These are phyloP conservation scores for Microbotryum lychnidis-dioicae DNA, from an alignment of 1,284 basidiomycete species.

Conservation along the genomic window DNA sequence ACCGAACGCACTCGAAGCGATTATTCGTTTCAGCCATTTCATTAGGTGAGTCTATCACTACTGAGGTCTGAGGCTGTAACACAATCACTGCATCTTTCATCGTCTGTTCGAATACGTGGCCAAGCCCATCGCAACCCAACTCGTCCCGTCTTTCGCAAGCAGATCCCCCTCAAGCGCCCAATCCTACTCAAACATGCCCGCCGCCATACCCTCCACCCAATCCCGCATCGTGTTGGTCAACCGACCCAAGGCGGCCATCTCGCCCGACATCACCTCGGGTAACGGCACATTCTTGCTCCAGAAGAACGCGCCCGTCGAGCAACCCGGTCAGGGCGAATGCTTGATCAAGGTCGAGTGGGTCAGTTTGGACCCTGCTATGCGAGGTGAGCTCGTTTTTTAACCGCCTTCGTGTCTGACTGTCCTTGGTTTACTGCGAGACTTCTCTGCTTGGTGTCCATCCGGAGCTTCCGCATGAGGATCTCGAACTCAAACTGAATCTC, in stretches of 20 bases:
- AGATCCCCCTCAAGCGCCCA: not conserved
- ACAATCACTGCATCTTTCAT: no score
- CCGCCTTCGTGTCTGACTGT: not conserved
- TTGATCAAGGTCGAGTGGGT: conserved; percentile 38
- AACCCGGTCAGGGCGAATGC: conserved; percentile 33
- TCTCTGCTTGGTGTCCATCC: no score
- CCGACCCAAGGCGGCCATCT: conserved; percentile 36
- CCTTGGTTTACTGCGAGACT: not conserved
- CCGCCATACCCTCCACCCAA: conserved; percentile 12
- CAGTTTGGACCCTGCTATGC: conserved; percentile 37
- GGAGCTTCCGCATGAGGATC: not conserved
- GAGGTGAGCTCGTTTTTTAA: conserved; percentile 1
- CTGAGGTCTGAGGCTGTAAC: not conserved
- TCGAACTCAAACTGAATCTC: not conserved
- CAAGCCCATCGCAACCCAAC: not conserved
- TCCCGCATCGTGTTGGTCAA: conserved; percentile 36
- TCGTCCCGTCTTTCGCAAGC: not conserved
- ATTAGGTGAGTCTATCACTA: not conserved
- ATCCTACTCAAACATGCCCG: conserved; percentile 7
- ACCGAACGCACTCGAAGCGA: no score
- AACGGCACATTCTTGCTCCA: conserved; percentile 35
- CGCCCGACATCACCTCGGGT: conserved; percentile 27
- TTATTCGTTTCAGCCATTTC: no score
- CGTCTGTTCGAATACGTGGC: no score
- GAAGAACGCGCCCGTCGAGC: conserved; percentile 24